Conservation (phyloP, 805 yeast genomes). For the Yueomyces sinensis region DNA sequence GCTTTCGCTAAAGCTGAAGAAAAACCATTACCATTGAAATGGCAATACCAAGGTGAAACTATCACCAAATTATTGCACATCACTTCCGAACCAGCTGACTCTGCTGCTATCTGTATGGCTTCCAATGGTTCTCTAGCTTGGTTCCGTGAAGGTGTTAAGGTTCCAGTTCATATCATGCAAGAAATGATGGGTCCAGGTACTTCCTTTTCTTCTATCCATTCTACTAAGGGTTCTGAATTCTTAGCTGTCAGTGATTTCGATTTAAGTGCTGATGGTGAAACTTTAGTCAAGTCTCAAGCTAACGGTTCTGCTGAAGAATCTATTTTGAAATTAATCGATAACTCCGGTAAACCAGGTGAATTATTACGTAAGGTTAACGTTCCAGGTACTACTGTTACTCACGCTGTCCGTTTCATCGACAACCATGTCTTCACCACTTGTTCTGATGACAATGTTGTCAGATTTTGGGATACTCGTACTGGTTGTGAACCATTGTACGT, state of each 20-base stretch:
- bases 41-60: conserved; percentile 22
- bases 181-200: conserved; percentile 23
- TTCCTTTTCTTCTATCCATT: conserved; percentile 18
- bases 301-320: conserved; percentile 18
- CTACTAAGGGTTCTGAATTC: conserved; percentile 10
- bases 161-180: conserved; percentile 21
- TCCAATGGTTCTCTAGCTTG: conserved; percentile 23
- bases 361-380: conserved; percentile 15
- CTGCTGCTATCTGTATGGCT: conserved; percentile 23
- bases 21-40: conserved; percentile 10
- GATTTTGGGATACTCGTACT: conserved; percentile 24
- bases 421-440: conserved; percentile 20
- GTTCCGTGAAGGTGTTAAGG: conserved; percentile 20
- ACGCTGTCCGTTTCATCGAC: conserved; percentile 20
- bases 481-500: conserved; percentile 14
- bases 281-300: conserved; percentile 20
- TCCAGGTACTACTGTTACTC: conserved; percentile 21
- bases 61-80: conserved; percentile 16
- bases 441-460: conserved; percentile 20
- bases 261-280: conserved; percentile 14
- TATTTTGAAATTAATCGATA: conserved; percentile 20
- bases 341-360: conserved; percentile 21
- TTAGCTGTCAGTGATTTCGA: conserved; percentile 20
- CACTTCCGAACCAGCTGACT: conserved; percentile 25
- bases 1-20: conserved; percentile 40